Evolutionary conservation across 768 basidiomycete species (phyloP).

Genomic region (Cyclocybe aegerita): DNA sequence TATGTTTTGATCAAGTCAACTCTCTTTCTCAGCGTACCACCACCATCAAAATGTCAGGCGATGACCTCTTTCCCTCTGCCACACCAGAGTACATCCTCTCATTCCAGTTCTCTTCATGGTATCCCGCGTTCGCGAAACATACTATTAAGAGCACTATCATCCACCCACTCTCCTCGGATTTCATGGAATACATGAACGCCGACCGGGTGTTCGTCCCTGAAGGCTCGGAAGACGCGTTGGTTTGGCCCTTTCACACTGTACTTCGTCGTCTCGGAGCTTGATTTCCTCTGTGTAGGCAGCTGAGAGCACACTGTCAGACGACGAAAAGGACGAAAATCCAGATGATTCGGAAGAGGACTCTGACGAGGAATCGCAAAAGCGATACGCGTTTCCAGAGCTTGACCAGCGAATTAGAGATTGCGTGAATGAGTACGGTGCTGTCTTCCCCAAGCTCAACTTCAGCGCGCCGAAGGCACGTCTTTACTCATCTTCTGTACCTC

Average conservation of each 20-base stretch:
- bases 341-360: slow-evolving; percentile 29
- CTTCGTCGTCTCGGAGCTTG: neutral
- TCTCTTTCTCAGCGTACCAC: neutral
- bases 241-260: slow-evolving; percentile 15
- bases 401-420: slow-evolving; percentile 67
- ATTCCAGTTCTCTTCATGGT: slow-evolving; percentile 89
- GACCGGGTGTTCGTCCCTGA: slow-evolving; percentile 84
- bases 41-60: slow-evolving; percentile 4
- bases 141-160: slow-evolving; percentile 77
- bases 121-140: slow-evolving; percentile 60
- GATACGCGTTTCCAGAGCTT: slow-evolving; percentile 79
- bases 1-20: neutral
- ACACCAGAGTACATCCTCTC: slow-evolving; percentile 55
- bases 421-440: slow-evolving; percentile 70
- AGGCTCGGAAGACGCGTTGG: slow-evolving; percentile 77
- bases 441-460: slow-evolving; percentile 97
- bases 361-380: slow-evolving; percentile 31
- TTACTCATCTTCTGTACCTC: neutral
- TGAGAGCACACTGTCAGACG: slow-evolving; percentile 60
- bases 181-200: slow-evolving; percentile 72
- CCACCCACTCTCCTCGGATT: slow-evolving; percentile 61
- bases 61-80: slow-evolving; percentile 50
- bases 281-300: slow-evolving; percentile 34
- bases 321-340: slow-evolving; percentile 35
- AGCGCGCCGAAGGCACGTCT: slow-evolving; percentile 79